These are phyloP conservation scores for Podaxis sp. DNA, from an alignment of 768 basidiomycete genomes.

Conservation along the genomic window DNA sequence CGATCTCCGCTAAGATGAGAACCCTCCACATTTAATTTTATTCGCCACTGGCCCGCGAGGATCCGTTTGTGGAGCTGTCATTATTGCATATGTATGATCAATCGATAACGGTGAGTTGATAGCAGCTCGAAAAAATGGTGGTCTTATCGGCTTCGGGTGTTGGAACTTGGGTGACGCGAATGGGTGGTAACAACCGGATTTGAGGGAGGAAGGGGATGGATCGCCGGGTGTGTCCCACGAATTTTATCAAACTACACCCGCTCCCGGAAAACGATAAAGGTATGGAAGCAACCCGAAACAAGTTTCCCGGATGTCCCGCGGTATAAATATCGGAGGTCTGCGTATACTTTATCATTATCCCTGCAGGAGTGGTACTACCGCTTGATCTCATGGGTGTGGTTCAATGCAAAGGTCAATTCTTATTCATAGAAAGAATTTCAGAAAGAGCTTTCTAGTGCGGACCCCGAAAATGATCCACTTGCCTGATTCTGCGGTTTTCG, in stretches of 20 bases:
- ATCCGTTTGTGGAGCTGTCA: not conserved
- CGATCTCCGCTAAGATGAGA: slow-evolving; percentile 38
- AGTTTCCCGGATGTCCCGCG: slow-evolving; percentile 31
- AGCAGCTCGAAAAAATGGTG: slow-evolving; percentile 37
- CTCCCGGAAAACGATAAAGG: slow-evolving; percentile 29
- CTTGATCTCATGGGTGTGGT: slow-evolving; percentile 33
- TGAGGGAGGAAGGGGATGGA: slow-evolving; percentile 29
- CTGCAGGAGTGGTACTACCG: slow-evolving; percentile 32
- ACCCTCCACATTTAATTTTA: slow-evolving; percentile 4
- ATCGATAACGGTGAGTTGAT: not conserved
- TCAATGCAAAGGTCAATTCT: slow-evolving; percentile 23
- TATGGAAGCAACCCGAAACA: slow-evolving; percentile 35
- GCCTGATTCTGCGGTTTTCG: slow-evolving; percentile 39
- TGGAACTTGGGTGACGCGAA: slow-evolving; percentile 27
- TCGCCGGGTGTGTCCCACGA: slow-evolving; percentile 29
- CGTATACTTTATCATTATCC: slow-evolving; percentile 34
- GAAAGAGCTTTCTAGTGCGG: slow-evolving; percentile 29
- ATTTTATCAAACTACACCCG: slow-evolving; percentile 37
- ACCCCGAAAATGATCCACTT: slow-evolving; percentile 48
- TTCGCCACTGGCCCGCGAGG: not conserved
- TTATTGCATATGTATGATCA: not conserved
- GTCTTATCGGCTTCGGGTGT: slow-evolving; percentile 35
- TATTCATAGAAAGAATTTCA: not conserved
- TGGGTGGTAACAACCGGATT: slow-evolving; percentile 25
- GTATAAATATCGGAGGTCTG: slow-evolving; percentile 31